Conservation (phyloP, 2,329 filamentous ascomycete species). For the Cordyceps pruinosa region DNA sequence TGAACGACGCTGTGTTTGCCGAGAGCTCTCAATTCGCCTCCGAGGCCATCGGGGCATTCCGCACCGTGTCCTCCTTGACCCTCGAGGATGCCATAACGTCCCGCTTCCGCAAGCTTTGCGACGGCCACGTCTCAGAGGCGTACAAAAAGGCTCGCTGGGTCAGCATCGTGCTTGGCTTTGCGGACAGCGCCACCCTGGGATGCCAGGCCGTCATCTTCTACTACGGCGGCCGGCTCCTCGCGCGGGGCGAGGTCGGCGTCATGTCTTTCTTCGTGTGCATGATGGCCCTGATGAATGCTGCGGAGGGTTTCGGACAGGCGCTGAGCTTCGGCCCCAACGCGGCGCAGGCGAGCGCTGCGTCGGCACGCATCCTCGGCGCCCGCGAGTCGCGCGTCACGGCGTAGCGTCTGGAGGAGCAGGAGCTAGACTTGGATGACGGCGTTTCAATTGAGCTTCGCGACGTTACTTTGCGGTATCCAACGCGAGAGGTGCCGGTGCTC, state of each 20-base stretch:
- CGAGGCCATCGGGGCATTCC: constrained; percentile 66
- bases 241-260: constrained; percentile 39
- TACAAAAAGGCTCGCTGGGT: constrained; percentile 55
- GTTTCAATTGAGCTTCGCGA: constrained; percentile 50
- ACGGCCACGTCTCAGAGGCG: constrained; percentile 50
- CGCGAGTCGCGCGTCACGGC: constrained; percentile 36
- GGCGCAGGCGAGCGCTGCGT: constrained; percentile 50
- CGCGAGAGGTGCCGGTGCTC: constrained; percentile 50
- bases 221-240: constrained; percentile 58
- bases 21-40: constrained; percentile 69
- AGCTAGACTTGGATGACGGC: too few species aligned
- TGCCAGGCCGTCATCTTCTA: constrained; percentile 59
- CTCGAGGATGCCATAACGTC: constrained; percentile 59
- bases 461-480: constrained; percentile 55
- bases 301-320: constrained; percentile 59
- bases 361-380: constrained; percentile 52
- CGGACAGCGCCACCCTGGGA: constrained; percentile 58
- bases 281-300: constrained; percentile 60
- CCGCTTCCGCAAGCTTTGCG: constrained; percentile 54
- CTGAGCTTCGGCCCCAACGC: constrained; percentile 61
- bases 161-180: constrained; percentile 60
- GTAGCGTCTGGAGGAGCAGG: too few species aligned
- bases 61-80: constrained; percentile 63
- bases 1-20: constrained; percentile 61
- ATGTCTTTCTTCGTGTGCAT: constrained; percentile 52